Evolutionary conservation across 1,284 basidiomycete genomes (phyloP), one percentile per base, ranked within the genome.

Genomic region (Trichosporon faecale): DNA sequence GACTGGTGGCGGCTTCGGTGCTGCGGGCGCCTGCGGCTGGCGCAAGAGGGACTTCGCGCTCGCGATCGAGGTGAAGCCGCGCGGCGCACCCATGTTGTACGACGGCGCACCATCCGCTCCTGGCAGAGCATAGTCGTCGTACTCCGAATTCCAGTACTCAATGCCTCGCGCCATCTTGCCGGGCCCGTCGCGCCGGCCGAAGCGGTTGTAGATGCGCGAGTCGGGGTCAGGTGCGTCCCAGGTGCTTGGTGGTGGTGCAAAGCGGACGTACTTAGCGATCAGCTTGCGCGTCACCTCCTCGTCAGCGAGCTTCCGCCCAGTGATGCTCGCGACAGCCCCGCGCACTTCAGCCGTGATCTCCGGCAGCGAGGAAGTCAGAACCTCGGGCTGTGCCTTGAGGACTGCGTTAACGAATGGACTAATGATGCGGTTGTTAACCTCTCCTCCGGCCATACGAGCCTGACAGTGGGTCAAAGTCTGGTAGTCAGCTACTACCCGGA

Each of bases 141-240:
- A 37, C 1, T 80, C 80, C 0, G 78, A 80, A 2, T 77, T 74
- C 81, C 81, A 84, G 73, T 84, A 83, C 61, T 82, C 80, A 27
- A 78, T 76, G 3, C 77, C 81, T 25, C 81, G 75, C 25, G 79
- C 73, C 21, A 79, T 77, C 73, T 77, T 78, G 14, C 68, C 65
- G 27, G 79, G 80, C 3, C 76, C 76, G 63, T 82, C 79, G 2
- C 77, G 67, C 7, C 78, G 74, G 8, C 78, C 77, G 67, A 82
- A 80, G 29, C 79, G 75, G 66, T 81, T 82, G 46, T 71, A 74
- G 31, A 61, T 61, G 27, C 57, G 57, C 18, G 57, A 61, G 16
- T 61, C 75, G 6, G 77, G 74, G 64, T 79, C 76, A 0, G 81
- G 81, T 1, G 75, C 70, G 63, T 82, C 81, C 82, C 81, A 83